Base-by-base conservation (phyloP, 2,329 filamentous ascomycete species). In the Metarhizium robertsii region DNA sequence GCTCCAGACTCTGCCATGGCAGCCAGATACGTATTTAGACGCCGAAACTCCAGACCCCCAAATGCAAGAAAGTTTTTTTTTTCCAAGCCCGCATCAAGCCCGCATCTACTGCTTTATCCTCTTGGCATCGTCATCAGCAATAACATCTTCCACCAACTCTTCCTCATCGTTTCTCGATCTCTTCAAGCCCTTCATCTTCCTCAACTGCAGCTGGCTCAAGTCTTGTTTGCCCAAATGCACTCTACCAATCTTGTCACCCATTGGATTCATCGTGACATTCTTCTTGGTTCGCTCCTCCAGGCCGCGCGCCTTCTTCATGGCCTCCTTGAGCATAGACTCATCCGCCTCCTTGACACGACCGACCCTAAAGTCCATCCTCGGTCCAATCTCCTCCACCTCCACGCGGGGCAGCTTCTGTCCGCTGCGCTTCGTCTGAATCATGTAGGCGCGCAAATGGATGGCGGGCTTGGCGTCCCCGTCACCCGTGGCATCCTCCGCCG, bases 101-200 rank as follows among this genome's bases (percentile, higher is more conserved):
- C 38, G 5, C 14, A 11, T 16, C 62, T 62, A 69, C 60, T 69
- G 61, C 63, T 69, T 72, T 57, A 63, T 56, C 59, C 69, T 67
- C 63, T 73, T 73, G 50, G 69, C 61, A 38, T 74, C 72, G 46
- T 74, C 72, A 45, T 73, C 68, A 25, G 65, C 66, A 18, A 64
- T 59, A 8, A 63, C 71, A 56, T 77, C 73, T 62, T 75, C 76
- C 56, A 73, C 77, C 53, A 79, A 71, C 57, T 75, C 75, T 16
- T 65, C 75, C 4, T 74, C 77, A 53, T 80, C 82, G 59, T 85
- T 85, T 54, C 90, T 83, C 61, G 80, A 84, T 61, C 94, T 81
- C 83, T 97, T 99, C 62, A 99, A 73, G 62, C 92, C 94, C 84
- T 99, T 99, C 92, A 99, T 97, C 84, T 99, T 99, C 68, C 94